Evolutionary conservation across 148 eudicot species (phyloP).

Genomic region (Silene uniflora): DNA sequence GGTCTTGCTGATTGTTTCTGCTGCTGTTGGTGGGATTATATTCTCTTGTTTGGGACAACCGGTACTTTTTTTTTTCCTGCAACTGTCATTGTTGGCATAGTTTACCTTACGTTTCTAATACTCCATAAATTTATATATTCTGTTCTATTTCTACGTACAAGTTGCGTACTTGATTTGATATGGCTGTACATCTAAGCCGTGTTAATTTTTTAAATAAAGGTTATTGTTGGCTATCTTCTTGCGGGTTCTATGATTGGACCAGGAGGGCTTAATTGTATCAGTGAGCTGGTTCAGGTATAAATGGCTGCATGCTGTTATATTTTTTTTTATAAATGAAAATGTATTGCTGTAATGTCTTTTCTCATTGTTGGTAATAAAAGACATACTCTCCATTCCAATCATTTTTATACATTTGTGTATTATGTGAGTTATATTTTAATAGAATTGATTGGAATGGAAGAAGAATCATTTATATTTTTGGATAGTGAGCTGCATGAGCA

Average conservation of each 20-base stretch:
- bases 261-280: constrained; percentile 83
- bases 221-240: constrained; percentile 95
- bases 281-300: constrained; percentile 94
- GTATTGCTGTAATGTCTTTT: background rate
- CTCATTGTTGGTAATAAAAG: constrained; percentile 3
- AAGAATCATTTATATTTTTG: too few species aligned
- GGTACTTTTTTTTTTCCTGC: constrained; percentile 39
- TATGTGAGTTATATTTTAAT: too few species aligned
- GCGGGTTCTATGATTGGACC: constrained; percentile 98
- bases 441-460: too few species aligned
- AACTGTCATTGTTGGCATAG: constrained; percentile 6
- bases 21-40: constrained; percentile 90
- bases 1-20: constrained; percentile 94
- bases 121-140: background rate
- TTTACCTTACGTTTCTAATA: background rate
- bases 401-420: too few species aligned
- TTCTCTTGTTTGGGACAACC: constrained; percentile 97
- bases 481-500: background rate
- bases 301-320: background rate
- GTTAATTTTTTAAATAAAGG: constrained; percentile 41
- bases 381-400: too few species aligned
- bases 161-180: background rate
- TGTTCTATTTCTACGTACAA: background rate
- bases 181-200: background rate
- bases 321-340: background rate